Evolutionary conservation across 208 protist species (phyloP).

Genomic region (Herpetomonas tarakana): DNA sequence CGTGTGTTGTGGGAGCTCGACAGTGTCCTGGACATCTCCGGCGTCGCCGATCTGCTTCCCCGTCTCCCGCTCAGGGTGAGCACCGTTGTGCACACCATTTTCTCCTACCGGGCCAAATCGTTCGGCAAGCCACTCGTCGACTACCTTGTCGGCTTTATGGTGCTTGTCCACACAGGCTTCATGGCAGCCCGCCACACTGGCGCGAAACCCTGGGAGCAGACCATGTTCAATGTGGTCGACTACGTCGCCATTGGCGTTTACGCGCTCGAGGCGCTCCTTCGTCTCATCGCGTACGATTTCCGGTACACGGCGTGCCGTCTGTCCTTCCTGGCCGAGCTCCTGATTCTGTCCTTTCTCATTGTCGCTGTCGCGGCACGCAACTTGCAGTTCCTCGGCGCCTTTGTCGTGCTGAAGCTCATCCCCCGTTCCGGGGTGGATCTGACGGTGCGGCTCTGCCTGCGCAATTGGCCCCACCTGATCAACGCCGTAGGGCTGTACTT

Average conservation of each 20-base stretch:
- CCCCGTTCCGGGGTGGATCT: conserved; percentile 17
- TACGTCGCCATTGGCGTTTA: conserved; percentile 25
- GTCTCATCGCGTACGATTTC: conserved; percentile 38
- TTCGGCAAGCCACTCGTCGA: conserved; percentile 9
- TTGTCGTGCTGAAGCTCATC: conserved; percentile 36
- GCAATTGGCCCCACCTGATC: conserved; percentile 10
- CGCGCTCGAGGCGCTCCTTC: conserved; percentile 29
- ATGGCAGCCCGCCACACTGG: conserved; percentile 19
- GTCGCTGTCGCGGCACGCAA: conserved; percentile 11
- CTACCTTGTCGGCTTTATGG: conserved; percentile 2
- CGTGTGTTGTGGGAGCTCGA: too few species aligned
- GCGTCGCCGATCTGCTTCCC: not conserved
- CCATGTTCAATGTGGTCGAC: conserved; percentile 27
- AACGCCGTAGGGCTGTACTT: conserved; percentile 30
- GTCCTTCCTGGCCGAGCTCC: too few species aligned
- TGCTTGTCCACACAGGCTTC: conserved; percentile 31
- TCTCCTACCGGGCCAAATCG: conserved; percentile 10
- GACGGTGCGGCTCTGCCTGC: conserved; percentile 22
- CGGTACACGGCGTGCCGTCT: too few species aligned
- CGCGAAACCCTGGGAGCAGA: conserved; percentile 14
- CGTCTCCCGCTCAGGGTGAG: conserved; percentile 10
- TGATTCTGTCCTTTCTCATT: conserved; percentile 29
- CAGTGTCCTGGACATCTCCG: not conserved
- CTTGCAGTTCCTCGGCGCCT: conserved; percentile 32
- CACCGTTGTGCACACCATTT: conserved; percentile 14